Conservation (phyloP, 2,329 filamentous ascomycete species). For the Sporothrix curviconia region DNA sequence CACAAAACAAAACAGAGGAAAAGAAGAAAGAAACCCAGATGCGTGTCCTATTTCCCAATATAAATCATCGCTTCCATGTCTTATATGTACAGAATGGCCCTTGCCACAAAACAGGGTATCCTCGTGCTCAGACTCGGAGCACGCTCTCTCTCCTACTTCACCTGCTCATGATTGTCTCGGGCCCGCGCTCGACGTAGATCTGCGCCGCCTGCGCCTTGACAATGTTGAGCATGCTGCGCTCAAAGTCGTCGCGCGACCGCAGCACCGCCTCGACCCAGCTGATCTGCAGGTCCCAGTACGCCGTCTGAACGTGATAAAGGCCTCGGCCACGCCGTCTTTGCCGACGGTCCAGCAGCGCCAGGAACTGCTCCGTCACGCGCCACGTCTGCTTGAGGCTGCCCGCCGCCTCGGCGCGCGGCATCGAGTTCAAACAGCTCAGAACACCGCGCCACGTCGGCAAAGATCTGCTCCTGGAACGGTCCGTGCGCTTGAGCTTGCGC, state of each 20-base stretch:
- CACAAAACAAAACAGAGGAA: neutral
- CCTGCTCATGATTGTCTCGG: slow-evolving; percentile 90
- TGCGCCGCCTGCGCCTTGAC: slow-evolving; percentile 87
- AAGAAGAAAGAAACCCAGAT: neutral
- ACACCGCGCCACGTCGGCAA: slow-evolving; percentile 84
- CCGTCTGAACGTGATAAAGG: slow-evolving; percentile 77
- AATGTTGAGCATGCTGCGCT: slow-evolving; percentile 77
- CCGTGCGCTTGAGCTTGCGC: slow-evolving; percentile 80
- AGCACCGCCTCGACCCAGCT: slow-evolving; percentile 93
- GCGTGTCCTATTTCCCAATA: neutral
- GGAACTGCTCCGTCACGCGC: slow-evolving; percentile 81
- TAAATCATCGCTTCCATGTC: neutral
- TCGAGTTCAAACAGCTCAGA: slow-evolving; percentile 76
- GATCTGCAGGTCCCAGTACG: slow-evolving; percentile 91
- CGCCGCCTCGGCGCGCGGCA: slow-evolving; percentile 60
- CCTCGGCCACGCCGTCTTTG: slow-evolving; percentile 62
- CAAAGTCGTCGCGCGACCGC: slow-evolving; percentile 84
- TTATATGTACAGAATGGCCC: neutral
- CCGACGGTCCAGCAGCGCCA: slow-evolving; percentile 74
- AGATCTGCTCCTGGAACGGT: slow-evolving; percentile 89
- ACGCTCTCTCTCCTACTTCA: slow-evolving; percentile 51
- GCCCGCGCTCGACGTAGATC: slow-evolving; percentile 69
- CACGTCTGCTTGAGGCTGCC: slow-evolving; percentile 81
- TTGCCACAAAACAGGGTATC: no score
- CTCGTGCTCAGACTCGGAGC: neutral